These are phyloP conservation scores for Fusarium subglutinans DNA, from an alignment of 2,329 filamentous ascomycete genomes.

Conservation along the genomic window DNA sequence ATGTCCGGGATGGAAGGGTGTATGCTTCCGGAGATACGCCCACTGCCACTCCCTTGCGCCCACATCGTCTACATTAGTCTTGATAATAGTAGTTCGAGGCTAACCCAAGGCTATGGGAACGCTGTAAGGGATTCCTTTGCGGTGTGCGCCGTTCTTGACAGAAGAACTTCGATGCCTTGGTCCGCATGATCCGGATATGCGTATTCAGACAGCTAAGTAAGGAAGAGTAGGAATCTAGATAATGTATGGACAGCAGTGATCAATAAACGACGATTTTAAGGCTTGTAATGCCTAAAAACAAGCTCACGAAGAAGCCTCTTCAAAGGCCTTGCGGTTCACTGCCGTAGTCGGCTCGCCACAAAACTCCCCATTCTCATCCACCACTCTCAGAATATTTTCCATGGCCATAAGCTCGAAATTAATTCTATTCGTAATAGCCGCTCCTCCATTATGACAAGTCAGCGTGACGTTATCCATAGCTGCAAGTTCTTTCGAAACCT, in stretches of 20 bases:
- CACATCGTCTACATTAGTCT: background rate
- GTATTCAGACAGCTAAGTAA: too few relatives aligned
- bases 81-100: accelerated
- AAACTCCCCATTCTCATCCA: slow-evolving; percentile 33
- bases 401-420: slow-evolving; percentile 49
- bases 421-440: slow-evolving; percentile 50
- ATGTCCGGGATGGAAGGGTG: background rate
- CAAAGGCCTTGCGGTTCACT: slow-evolving; percentile 15
- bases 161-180: too few relatives aligned
- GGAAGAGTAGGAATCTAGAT: accelerated
- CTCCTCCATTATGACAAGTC: slow-evolving; percentile 51
- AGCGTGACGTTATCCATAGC: slow-evolving; percentile 52
- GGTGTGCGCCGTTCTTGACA: accelerated
- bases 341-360: slow-evolving; percentile 20
- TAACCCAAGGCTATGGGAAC: accelerated
- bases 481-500: slow-evolving; percentile 51
- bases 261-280: accelerated
- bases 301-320: background rate
- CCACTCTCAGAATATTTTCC: slow-evolving; percentile 35
- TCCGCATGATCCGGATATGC: accelerated
- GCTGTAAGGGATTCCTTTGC: accelerated
- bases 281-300: accelerated
- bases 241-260: accelerated
- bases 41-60: background rate
- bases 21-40: background rate